Percentiles rank a stretch among this genome's conserved stretches.
Evolutionary conservation across 2,329 filamentous ascomycete genomes (phyloP).

Genomic region (Alternaria triticina): DNA sequence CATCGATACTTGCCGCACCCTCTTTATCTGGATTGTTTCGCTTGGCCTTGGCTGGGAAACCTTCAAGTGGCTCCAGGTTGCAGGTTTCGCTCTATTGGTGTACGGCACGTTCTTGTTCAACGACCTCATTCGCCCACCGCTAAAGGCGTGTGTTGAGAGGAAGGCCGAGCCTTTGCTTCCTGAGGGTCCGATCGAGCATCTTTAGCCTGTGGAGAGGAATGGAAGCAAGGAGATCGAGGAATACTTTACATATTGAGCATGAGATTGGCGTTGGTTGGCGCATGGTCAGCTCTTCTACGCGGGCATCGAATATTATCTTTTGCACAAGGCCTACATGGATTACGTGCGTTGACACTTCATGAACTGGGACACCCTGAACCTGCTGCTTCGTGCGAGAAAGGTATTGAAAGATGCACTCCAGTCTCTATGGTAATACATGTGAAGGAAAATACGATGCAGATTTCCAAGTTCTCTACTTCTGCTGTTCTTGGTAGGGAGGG

Average conservation of each 20-base stretch:
- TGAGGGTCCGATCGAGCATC: conserved; percentile 84
- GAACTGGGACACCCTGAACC: not conserved
- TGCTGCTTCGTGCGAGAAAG: not conserved
- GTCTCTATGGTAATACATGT: no score
- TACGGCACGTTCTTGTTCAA: conserved; percentile 98
- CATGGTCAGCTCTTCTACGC: not conserved
- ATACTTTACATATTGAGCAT: conserved; percentile 7
- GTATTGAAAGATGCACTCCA: no score
- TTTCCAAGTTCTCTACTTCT: not conserved
- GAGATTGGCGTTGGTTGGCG: conserved; percentile 3
- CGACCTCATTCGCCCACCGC: conserved; percentile 83
- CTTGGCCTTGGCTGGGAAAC: conserved; percentile 93
- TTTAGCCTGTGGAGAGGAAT: conserved; percentile 15
- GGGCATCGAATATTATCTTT: not conserved
- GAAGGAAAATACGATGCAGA: not conserved
- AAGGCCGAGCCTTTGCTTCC: conserved; percentile 70
- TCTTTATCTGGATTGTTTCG: conserved; percentile 98
- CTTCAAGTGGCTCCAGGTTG: conserved; percentile 96
- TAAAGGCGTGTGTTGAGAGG: conserved; percentile 68
- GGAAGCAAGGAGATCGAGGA: not conserved
- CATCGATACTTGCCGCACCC: conserved; percentile 94
- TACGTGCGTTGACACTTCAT: not conserved
- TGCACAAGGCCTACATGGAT: not conserved
- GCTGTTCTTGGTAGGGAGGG: not conserved
- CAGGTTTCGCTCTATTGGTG: conserved; percentile 86